Base-by-base conservation (phyloP, 441 rosid species). In the Populus hybrid region DNA sequence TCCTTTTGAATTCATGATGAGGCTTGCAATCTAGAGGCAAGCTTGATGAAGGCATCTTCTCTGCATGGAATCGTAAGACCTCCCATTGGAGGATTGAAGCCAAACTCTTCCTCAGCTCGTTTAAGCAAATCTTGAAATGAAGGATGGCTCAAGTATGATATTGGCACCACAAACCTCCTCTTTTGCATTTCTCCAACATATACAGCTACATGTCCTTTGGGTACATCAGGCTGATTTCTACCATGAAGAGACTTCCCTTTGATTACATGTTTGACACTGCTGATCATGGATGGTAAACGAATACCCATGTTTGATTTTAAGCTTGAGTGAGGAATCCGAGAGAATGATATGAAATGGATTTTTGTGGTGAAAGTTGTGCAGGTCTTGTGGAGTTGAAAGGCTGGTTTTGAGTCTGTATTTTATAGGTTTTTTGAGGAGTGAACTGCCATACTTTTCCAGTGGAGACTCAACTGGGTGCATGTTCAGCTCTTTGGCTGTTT, bases 1-100 rank as follows among this genome's bases (percentile, higher is more conserved):
- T 65, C 69, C 26, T 29, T 28, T 12, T 65, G 26, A 31, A 66
- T 66, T 66, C 69, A 66, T 7, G 45, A 68, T 0, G 42, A 42
- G 68, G 23, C 45, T 0, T 14, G 36, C 33, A 82, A 26, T 3
- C 38, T 42, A 73, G 88, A 89, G 72, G 90, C 82, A 63, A 89
- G 86, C 72, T 84, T 68, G 42, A 84, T 71, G 87, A 95, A 95
- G 65, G 78, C 89, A 7, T 88, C 87, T 84, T 90, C 95, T 74
- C 87, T 90, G 75, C 97, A 95, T 56, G 99, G 99, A 80, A 95
- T 92, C 2, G 95, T 95, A 78, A 95, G 88, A 35, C 94, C 97
- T 90, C 93, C 93, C 76, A 87, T 91, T 0, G 94, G 91, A 74
- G 92, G 95, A 73, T 92, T 91, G 42, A 92, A 95, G 3, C 98